Evolutionary conservation across 345 rosid genomes (phyloP).

Genomic region (Murraya koenigii): DNA sequence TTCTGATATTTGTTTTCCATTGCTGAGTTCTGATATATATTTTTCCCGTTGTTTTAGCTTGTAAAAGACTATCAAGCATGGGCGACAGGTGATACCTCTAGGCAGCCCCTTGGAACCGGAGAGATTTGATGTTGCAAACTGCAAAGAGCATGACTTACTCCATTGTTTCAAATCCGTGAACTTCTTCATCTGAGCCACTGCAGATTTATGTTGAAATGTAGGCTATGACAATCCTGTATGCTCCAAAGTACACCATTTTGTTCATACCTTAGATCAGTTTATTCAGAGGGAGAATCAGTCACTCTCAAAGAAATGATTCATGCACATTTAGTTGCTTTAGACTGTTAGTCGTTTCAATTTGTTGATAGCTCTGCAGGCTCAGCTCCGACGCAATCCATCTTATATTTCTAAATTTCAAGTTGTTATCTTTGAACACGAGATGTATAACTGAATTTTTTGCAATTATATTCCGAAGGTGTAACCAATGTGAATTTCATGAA

Average conservation of each 20-base stretch:
- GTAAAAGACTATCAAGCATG: constrained; percentile 87
- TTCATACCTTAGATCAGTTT: constrained; percentile 1
- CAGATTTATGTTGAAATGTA: neutral
- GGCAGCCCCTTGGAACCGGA: constrained; percentile 92
- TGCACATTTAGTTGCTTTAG: neutral
- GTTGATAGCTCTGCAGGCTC: neutral
- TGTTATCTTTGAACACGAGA: neutral
- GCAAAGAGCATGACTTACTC: neutral
- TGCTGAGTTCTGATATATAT: no score
- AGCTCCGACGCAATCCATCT: neutral
- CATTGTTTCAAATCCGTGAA: neutral
- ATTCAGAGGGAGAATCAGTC: neutral
- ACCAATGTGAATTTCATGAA: neutral
- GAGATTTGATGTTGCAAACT: constrained; percentile 48
- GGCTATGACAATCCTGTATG: neutral
- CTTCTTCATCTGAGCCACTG: neutral
- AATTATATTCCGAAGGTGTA: neutral
- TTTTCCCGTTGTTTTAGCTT: constrained; percentile 44
- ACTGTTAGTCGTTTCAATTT: neutral
- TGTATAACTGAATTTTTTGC: neutral
- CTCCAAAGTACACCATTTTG: neutral
- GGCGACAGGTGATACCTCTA: constrained; percentile 84
- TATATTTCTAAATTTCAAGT: neutral
- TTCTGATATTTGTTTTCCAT: neutral
- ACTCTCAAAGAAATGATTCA: neutral